These are phyloP conservation scores for Benincasa hispida DNA, from an alignment of 306 rosid genomes.

Conservation along the genomic window DNA sequence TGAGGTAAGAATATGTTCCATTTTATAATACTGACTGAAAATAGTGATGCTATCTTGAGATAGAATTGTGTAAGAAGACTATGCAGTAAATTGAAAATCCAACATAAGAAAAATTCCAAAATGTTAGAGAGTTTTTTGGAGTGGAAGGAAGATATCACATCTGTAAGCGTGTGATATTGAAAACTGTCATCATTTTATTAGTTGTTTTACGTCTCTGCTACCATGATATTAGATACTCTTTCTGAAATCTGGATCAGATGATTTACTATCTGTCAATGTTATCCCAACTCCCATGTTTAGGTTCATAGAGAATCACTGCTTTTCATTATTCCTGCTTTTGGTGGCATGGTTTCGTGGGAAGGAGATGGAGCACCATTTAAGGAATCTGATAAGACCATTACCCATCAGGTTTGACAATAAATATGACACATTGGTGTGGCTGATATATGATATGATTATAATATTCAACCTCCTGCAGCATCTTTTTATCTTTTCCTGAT, in stretches of 20 bases:
- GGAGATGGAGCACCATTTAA: conserved; percentile 78
- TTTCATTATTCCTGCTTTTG: conserved; percentile 84
- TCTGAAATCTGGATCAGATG: not conserved
- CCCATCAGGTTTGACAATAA: conserved; percentile 55
- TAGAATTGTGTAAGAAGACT: not conserved
- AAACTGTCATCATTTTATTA: not conserved
- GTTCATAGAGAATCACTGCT: conserved; percentile 84
- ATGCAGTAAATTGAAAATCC: not conserved
- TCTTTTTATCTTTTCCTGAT: not conserved
- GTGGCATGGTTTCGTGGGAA: conserved; percentile 88
- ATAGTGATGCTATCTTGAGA: not conserved
- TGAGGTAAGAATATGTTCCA: conserved; percentile 41
- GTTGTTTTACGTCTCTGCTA: not conserved
- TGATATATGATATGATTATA: not conserved
- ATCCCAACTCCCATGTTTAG: conserved; percentile 22
- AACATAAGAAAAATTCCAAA: not conserved
- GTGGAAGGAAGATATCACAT: not conserved
- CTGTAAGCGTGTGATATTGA: not conserved
- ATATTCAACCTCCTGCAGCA: not conserved
- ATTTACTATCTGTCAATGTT: not conserved
- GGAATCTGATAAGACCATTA: conserved; percentile 60
- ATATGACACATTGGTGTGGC: not conserved
- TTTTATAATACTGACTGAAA: conserved; percentile 7
- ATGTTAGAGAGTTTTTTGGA: not conserved
- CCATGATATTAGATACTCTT: not conserved